Base-by-base conservation (phyloP, 1,284 basidiomycete species). In the Cryptococcus sp. region DNA sequence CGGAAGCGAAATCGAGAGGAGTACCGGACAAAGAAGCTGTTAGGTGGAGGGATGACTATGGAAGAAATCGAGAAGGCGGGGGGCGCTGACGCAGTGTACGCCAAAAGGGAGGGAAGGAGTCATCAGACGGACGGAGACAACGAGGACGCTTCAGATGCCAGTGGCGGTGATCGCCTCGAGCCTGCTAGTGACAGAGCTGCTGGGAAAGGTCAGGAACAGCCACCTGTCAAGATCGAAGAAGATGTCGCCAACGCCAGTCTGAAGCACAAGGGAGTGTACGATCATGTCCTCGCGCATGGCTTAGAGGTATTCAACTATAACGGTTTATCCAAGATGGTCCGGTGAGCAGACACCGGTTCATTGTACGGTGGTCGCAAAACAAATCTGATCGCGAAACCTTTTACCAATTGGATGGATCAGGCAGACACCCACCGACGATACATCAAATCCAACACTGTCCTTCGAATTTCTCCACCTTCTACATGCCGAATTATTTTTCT, bases 11-110 rank as follows among this genome's bases (percentile, higher is more conserved):
- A 52, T 39, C 58, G 74, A 22, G 63, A 65, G 34, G 55, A 48
- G 38, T 67, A 68, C 22, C 59, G 74, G 16, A 54, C 53, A 1
- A 58, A 59, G 20, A 57, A 57, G 50, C 60, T 73, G 19, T 7
- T 62, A 13, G 50, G 60, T 4, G 63, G 58, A 29, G 74, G 72
- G 0, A 59, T 67, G 58, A 69, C 61, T 4, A 51, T 49, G 19
- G 57, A 61, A 34, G 58, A 63, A 52, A 69, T 74, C 15, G 57
- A 58, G 7, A 34, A 22, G 3, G 54, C 45, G 13, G 70, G 72
- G 13, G 72, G 70, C 7, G 63, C 68, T 1, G 72, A 74, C 50
- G 63, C 53, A 3, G 52, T 69, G 11, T 69, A 57, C 51, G 52
- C 51, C 3, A 41, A 50, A 23, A 40, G 53, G 23, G 50, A 59